These are phyloP conservation scores for Thelephora aurantiotincta DNA, from an alignment of 768 basidiomycete species.

Conservation along the genomic window DNA sequence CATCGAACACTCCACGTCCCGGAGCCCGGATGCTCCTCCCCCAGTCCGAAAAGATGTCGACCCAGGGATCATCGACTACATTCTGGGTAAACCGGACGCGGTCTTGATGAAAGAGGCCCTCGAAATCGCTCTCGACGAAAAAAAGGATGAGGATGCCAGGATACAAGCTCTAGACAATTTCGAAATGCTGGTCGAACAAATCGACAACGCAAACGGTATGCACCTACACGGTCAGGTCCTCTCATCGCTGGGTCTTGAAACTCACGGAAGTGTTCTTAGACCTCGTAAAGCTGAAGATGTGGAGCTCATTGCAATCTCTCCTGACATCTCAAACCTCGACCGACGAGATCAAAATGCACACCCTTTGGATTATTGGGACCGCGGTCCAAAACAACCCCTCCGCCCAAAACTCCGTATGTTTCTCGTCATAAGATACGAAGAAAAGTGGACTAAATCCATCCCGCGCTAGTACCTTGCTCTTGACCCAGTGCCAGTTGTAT, in stretches of 20 bases:
- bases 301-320: conserved; percentile 62
- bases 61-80: conserved; percentile 72
- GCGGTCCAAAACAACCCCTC: conserved; percentile 83
- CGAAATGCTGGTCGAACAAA: conserved; percentile 81
- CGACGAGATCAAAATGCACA: conserved; percentile 47
- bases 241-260: not conserved
- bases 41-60: conserved; percentile 44
- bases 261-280: conserved; percentile 27
- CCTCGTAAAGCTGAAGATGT: conserved; percentile 60
- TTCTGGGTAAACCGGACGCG: conserved; percentile 75
- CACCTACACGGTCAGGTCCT: not conserved
- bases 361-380: conserved; percentile 80
- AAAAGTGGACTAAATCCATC: not conserved
- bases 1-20: conserved; percentile 49
- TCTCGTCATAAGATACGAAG: not conserved
- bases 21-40: conserved; percentile 11
- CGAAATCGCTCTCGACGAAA: conserved; percentile 42
- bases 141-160: conserved; percentile 39
- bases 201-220: conserved; percentile 83
- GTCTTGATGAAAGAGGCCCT: conserved; percentile 75
- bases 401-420: conserved; percentile 60
- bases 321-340: conserved; percentile 38
- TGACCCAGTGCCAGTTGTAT: conserved; percentile 51
- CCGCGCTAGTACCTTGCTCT: conserved; percentile 39
- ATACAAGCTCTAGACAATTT: conserved; percentile 67